These are phyloP conservation scores for Nephelium lappaceum DNA, from an alignment of 345 rosid genomes.

Conservation along the genomic window DNA sequence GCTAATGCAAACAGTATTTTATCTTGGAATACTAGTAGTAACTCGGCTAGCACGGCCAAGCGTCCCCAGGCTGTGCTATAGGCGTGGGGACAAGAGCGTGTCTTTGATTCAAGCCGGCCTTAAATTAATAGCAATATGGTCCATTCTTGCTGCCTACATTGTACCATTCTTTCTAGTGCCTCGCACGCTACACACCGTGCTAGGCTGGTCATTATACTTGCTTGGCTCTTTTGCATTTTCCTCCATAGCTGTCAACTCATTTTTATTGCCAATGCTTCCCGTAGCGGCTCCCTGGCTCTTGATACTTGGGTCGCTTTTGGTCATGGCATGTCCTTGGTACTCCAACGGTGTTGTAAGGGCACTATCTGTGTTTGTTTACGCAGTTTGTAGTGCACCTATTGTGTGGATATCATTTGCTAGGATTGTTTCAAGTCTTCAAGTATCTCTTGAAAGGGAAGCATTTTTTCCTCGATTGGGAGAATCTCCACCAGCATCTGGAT, in stretches of 20 bases:
- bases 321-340: constrained; percentile 86
- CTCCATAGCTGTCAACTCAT: constrained; percentile 60
- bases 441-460: constrained; percentile 70
- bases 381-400: constrained; percentile 78
- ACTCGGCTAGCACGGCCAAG: constrained; percentile 68
- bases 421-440: constrained; percentile 65
- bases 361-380: constrained; percentile 66
- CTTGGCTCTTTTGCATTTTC: constrained; percentile 68
- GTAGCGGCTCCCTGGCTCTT: constrained; percentile 69
- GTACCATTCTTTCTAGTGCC: constrained; percentile 82
- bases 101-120: constrained; percentile 54
- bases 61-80: constrained; percentile 77
- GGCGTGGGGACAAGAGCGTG: constrained; percentile 61
- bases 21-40: constrained; percentile 60
- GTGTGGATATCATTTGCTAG: constrained; percentile 58
- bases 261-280: constrained; percentile 60
- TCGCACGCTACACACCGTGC: constrained; percentile 73
- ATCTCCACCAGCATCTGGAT: constrained; percentile 39
- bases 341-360: constrained; percentile 70
- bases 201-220: constrained; percentile 85
- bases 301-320: constrained; percentile 67
- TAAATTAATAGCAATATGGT: constrained; percentile 64
- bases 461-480: constrained; percentile 71
- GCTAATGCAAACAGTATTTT: constrained; percentile 58
- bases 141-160: constrained; percentile 73